A percentile compares a stretch with the other conserved stretches of the same genome.
Conservation (phyloP, 1,284 basidiomycete species). For the Trichosporon coremiiforme region DNA sequence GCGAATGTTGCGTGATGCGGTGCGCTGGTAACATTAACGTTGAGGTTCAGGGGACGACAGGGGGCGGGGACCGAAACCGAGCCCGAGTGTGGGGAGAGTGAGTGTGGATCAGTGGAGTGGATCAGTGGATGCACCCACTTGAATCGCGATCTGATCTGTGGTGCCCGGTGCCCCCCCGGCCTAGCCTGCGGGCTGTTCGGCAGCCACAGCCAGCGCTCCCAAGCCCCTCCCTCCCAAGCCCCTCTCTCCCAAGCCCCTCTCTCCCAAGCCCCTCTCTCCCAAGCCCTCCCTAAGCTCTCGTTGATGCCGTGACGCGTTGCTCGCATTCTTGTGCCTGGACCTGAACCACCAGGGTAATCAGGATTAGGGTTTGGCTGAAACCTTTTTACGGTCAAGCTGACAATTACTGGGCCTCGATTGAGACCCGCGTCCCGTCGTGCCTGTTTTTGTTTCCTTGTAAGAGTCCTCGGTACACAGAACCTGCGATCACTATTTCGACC, state of each 20-base stretch:
- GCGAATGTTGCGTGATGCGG: background rate
- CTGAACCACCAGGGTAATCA: too few relatives aligned
- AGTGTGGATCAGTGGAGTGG: background rate
- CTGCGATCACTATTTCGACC: too few relatives aligned
- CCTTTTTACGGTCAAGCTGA: background rate
- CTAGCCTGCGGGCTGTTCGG: background rate
- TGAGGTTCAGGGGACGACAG: background rate
- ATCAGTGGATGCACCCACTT: background rate
- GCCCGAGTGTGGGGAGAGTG: background rate
- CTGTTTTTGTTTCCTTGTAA: background rate
- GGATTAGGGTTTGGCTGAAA: background rate
- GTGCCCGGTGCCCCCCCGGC: too few relatives aligned
- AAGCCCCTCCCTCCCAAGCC: too few relatives aligned
- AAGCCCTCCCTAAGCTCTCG: too few relatives aligned
- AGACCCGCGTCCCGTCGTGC: background rate
- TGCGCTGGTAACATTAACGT: background rate
- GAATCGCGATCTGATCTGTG: background rate
- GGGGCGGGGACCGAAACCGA: background rate
- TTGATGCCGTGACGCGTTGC: background rate
- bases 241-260: too few relatives aligned
- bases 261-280: too few relatives aligned
- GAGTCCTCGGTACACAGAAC: background rate
- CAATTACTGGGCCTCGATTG: too few relatives aligned
- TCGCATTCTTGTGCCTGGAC: background rate
- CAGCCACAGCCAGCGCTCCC: too few relatives aligned